Evolutionary conservation across 106 monocot species (phyloP).

Genomic region (Platanthera guangdongensis): DNA sequence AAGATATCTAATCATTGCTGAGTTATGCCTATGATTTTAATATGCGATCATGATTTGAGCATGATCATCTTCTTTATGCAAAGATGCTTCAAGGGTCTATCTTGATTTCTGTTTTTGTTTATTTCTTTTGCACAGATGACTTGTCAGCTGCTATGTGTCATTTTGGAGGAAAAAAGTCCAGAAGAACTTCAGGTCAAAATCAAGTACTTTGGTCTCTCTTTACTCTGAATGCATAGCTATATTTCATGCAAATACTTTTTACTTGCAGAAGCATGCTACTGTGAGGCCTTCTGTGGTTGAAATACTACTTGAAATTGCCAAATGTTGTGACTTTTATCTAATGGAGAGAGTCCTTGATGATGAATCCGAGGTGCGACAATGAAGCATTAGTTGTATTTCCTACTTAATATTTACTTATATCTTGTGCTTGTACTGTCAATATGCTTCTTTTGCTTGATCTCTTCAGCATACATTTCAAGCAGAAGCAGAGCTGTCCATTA

Average conservation of each 20-base stretch:
- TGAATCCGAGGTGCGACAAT: slow-evolving; percentile 64
- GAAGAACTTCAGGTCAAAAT: slow-evolving; percentile 77
- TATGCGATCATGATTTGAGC: neutral
- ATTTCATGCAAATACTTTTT: neutral
- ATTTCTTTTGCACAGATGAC: slow-evolving; percentile 46
- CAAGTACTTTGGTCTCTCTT: slow-evolving; percentile 10
- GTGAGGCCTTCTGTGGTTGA: slow-evolving; percentile 60
- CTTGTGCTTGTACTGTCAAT: neutral
- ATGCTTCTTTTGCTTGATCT: neutral
- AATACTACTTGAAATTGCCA: slow-evolving; percentile 59
- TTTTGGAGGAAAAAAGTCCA: slow-evolving; percentile 71
- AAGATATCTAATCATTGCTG: too few species aligned
- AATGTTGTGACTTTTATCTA: slow-evolving; percentile 74
- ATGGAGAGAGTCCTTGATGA: slow-evolving; percentile 95
- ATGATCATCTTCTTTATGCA: neutral
- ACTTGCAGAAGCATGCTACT: slow-evolving; percentile 81
- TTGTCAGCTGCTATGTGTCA: slow-evolving; percentile 71
- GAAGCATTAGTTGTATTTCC: neutral
- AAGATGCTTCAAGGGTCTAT: slow-evolving; percentile 6
- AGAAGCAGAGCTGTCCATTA: neutral
- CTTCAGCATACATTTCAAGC: neutral
- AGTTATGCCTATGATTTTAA: neutral
- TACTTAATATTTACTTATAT: neutral
- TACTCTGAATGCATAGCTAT: neutral
- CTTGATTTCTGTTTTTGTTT: neutral